Evolutionary conservation across 305 asterid species (phyloP).

Genomic region (Fraxinus angustifolia): DNA sequence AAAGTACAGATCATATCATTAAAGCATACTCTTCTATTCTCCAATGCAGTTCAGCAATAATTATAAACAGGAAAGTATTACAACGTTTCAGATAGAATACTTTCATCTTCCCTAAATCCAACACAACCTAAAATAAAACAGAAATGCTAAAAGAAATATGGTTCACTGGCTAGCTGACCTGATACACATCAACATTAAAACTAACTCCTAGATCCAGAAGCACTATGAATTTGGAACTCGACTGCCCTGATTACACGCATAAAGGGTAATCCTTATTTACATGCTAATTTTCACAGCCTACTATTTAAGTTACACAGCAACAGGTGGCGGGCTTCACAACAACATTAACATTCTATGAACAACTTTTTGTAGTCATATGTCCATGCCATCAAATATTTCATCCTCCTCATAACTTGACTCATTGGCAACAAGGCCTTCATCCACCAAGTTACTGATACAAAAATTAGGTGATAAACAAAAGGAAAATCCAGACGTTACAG

Average conservation of each 20-base stretch:
- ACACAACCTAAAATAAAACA: background rate
- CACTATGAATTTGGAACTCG: background rate
- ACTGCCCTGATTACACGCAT: background rate
- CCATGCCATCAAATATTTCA: conserved; percentile 80
- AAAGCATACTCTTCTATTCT: background rate
- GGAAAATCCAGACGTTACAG: background rate
- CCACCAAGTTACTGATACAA: conserved; percentile 61
- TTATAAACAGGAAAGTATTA: background rate
- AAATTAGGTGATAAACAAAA: conserved; percentile 9
- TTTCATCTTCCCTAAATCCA: background rate
- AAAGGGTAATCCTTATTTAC: background rate
- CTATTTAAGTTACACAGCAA: background rate
- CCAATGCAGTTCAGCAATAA: background rate
- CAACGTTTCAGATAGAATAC: background rate
- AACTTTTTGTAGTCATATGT: conserved; percentile 44
- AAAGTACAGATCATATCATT: background rate
- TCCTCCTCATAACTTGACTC: conserved; percentile 49
- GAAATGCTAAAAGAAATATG: background rate
- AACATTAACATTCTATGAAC: conserved; percentile 4
- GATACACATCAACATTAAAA: background rate
- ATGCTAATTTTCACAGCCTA: background rate
- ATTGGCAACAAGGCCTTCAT: conserved; percentile 40
- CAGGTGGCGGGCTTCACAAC: background rate
- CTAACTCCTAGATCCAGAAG: background rate
- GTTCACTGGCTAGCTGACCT: background rate